Percentiles rank a stretch among this genome's conserved stretches.
Evolutionary conservation across 2,329 filamentous ascomycete genomes (phyloP).

Genomic region (Claviceps pusilla): DNA sequence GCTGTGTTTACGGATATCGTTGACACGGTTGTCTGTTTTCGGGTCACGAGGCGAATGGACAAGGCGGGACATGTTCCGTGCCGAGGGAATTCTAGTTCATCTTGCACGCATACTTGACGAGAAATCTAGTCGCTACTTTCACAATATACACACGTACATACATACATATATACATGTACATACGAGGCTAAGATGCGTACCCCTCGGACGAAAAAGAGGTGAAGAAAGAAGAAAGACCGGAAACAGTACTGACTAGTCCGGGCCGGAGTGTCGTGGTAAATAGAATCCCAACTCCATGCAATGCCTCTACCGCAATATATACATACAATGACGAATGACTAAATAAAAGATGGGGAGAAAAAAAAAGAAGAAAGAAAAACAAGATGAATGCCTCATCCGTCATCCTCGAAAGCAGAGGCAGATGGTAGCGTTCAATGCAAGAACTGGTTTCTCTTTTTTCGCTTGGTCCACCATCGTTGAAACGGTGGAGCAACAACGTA

Average conservation of each 20-base stretch:
- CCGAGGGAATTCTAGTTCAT: neutral
- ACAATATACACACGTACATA: neutral
- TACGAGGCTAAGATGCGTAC: neutral
- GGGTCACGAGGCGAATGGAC: no score
- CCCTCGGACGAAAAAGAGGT: neutral
- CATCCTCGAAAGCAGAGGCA: neutral
- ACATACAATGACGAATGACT: neutral
- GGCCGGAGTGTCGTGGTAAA: neutral
- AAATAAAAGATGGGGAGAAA: slow-evolving; percentile 3
- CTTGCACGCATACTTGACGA: no score
- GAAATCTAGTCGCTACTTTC: neutral
- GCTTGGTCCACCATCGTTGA: neutral
- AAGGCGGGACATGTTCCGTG: no score
- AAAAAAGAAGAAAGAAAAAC: neutral
- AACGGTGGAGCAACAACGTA: neutral
- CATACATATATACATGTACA: no score
- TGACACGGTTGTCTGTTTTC: neutral
- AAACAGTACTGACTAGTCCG: neutral
- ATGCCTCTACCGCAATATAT: slow-evolving; percentile 14
- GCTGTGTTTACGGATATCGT: no score
- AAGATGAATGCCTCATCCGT: neutral
- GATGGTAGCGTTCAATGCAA: neutral
- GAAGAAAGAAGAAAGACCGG: slow-evolving; percentile 5
- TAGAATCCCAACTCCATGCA: slow-evolving; percentile 19
- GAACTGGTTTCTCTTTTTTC: neutral